Base-by-base conservation (phyloP, 2,329 filamentous ascomycete species). In the Anisogramma anomala region DNA sequence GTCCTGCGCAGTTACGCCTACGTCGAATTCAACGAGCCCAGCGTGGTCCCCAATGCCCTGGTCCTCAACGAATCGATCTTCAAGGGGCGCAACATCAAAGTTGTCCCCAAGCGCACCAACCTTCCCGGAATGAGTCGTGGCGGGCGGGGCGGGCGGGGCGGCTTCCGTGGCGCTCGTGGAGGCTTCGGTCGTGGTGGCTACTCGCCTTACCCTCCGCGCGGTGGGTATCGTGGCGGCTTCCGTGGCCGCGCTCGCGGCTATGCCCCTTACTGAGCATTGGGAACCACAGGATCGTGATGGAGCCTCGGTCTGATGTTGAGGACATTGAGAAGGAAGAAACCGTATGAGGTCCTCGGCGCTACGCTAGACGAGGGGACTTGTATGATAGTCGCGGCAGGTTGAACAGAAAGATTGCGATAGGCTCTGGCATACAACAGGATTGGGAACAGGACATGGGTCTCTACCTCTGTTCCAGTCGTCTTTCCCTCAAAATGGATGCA, bases 61-160 rank as follows among this genome's bases (percentile, higher is more conserved):
- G 87, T 96, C 30, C 71, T 98, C 43, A 96, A 98, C 61, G 91
- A 98, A 66, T 95, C 87, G 62, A 73, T 93, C 43, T 94, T 98
- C 67, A 87, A 91, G 55, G 88, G 86, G 48, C 79, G 91, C 55
- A 93, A 91, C 61, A 77, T 98, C 60, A 98, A 98, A 77, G 91
- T 96, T 58, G 67, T 67, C 7, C 89, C 91, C 25, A 98, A 98
- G 70, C 83, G 91, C 48, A 98, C 91, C 53, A 98, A 98, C 59
- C 70, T 98, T 39, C 91, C 91, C 1, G 91, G 91, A 46, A 89
- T 98, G 86, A 82, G 76, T 52, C 79, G 89, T 49, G 86, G 87
- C 49, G 86, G 87, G 20, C 71, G 84, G 25, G 62, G 68, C 26
- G 62, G 68, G 28, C 62, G 65, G 41, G 74, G 75, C 42, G 67